Evolutionary conservation across 371 early-diverging fungal genomes (phyloP), one percentile per base, ranked within the genome.

Genomic region (Haplosporangium sp.): DNA sequence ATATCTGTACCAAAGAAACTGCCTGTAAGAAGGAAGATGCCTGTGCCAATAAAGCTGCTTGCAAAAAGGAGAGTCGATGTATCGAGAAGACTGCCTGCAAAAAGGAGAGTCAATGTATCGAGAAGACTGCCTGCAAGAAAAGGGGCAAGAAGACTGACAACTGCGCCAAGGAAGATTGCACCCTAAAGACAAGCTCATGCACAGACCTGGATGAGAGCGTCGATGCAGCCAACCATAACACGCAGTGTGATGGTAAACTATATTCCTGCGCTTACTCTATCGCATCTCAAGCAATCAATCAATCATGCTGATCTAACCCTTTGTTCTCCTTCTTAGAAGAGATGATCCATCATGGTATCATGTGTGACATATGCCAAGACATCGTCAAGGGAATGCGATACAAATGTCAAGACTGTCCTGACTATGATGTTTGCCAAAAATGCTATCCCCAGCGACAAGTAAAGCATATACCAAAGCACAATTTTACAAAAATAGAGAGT

Each of bases 371-470:
- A 1, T 89, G 89, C 52, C 58, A 83, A 61, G 63, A 64, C 35
- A 71, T 76, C 42, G 76, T 88, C 58, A 72, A 77, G 56, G 87
- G 85, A 11, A 65, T 67, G 17, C 79, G 87, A 20, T 85, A 75
- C 76, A 83, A 84, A 44, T 89, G 88, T 69, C 52, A 65, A 57
- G 74, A 83, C 59, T 89, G 89, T 61, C 63, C 66, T 53, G 84
- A 89, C 60, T 88, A 76, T 70, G 88, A 89, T 67, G 77, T 89
- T 52, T 89, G 89, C 66, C 85, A 86, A 65, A 64, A 47, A 44
- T 89, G 89, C 59, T 74, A 77, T 57, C 56, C 45, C 5, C 71
- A 64, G 45, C 78, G 66, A 19, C 39, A 74, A 40, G 55, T 67
- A 15, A 52, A 19, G 10, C 84, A 84, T 56, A 60, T 77, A 20